These are phyloP conservation scores for Sarcodon sp. DNA, from an alignment of 768 basidiomycete genomes.

Conservation along the genomic window DNA sequence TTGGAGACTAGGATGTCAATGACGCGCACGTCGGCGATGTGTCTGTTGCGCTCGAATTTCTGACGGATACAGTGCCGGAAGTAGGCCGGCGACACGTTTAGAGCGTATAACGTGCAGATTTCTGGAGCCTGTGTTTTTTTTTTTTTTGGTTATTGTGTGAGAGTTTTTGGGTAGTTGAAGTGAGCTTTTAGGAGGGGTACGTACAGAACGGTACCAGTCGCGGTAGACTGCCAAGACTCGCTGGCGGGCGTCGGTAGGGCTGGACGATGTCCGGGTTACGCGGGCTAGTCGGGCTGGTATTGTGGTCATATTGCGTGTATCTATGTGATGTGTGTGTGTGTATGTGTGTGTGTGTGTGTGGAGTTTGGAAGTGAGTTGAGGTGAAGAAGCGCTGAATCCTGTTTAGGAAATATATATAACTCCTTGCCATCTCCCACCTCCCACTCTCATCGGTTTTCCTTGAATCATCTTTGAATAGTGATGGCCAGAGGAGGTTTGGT, in stretches of 20 bases:
- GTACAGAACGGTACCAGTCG: constrained; percentile 85
- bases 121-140: constrained; percentile 68
- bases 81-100: constrained; percentile 65
- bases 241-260: constrained; percentile 44
- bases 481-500: neutral
- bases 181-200: constrained; percentile 19
- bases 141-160: neutral
- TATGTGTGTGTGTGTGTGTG: too few species aligned
- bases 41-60: constrained; percentile 76
- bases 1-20: constrained; percentile 85
- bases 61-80: constrained; percentile 76
- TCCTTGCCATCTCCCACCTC: too few species aligned
- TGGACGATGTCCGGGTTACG: constrained; percentile 44
- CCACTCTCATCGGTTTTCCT: too few species aligned
- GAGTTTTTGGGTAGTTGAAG: constrained; percentile 2
- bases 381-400: too few species aligned
- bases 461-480: neutral
- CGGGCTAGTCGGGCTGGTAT: constrained; percentile 86
- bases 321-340: neutral
- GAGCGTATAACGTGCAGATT: constrained; percentile 68
- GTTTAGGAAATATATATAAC: too few species aligned
- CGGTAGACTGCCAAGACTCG: constrained; percentile 75
- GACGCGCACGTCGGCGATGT: constrained; percentile 68
- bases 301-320: constrained; percentile 42
- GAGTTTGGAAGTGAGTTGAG: too few species aligned